Conservation (phyloP, 495 filamentous ascomycete species). For the Parmelia sp. region DNA sequence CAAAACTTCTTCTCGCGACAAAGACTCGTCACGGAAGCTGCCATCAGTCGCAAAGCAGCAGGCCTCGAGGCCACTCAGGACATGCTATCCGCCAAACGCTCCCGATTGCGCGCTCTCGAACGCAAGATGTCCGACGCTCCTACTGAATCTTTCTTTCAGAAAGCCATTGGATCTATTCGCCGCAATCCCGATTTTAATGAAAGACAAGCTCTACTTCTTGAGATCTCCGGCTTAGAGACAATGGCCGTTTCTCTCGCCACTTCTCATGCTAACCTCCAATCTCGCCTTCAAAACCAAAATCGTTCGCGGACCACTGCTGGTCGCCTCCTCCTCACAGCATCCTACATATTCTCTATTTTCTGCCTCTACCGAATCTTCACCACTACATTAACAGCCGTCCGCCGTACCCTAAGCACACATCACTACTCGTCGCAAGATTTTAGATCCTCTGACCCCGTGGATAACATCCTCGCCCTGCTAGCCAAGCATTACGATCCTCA, state of each 20-base stretch:
- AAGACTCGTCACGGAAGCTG: constrained; percentile 58
- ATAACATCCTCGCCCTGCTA: constrained; percentile 43
- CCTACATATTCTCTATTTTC: constrained; percentile 72
- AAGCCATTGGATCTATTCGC: constrained; percentile 59
- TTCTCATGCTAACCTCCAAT: constrained; percentile 52
- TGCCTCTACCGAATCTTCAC: constrained; percentile 38
- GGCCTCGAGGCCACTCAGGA: constrained; percentile 70
- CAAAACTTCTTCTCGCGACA: constrained; percentile 62
- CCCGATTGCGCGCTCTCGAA: constrained; percentile 59
- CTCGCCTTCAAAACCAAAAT: constrained; percentile 51
- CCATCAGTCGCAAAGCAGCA: constrained; percentile 63
- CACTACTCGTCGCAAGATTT: constrained; percentile 14
- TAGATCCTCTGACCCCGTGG: constrained; percentile 29
- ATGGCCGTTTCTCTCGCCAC: constrained; percentile 63
- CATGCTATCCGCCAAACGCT: constrained; percentile 62
- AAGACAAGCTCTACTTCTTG: constrained; percentile 58
- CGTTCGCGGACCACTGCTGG: constrained; percentile 57
- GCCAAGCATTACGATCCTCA: constrained; percentile 28
- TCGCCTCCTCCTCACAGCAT: constrained; percentile 46
- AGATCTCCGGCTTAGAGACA: constrained; percentile 68
- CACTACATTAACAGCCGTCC: constrained; percentile 49
- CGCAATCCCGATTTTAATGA: constrained; percentile 57
- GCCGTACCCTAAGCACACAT: constrained; percentile 43
- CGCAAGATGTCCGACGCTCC: constrained; percentile 51
- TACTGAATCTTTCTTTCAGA: constrained; percentile 48